Evolutionary conservation across 1,139 yeast species (phyloP), one percentile per base, ranked within the genome.

Genomic region (Yamadazyma songkhlaensis): DNA sequence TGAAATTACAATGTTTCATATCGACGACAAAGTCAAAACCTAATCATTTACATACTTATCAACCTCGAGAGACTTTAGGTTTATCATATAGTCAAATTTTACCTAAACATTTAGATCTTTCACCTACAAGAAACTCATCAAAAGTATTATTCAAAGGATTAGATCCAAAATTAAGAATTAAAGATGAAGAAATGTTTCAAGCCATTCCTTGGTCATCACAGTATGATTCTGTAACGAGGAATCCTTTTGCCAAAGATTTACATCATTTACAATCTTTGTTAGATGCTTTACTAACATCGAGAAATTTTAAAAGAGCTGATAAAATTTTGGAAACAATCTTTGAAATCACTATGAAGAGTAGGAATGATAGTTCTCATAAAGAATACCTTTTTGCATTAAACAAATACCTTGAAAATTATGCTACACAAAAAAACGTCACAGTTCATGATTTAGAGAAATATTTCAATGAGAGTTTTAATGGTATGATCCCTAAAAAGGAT

Each of bases 271-370:
- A 88, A 78, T 77, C 92, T 1, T 61, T 89, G 25, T 66, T 88
- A 29, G 96, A 88, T 51, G 95, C 95, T 0, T 83, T 94, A 48
- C 57, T 90, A 28, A 75, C 79, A 32, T 74, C 86, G 25, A 75
- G 74, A 38, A 85, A 86, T 53, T 77, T 76, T 49, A 76, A 73
- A 25, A 70, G 97, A 49, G 96, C 96, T 0, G 80, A 77, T 47
- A 66, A 80, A 24, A 80, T 88, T 20, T 62, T 89, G 32, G 61
- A 66, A 31, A 81, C 87, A 2, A 66, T 78, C 35, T 71, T 74
- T 46, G 29, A 28, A 17, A 34, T 34, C 10, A 76, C 72, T 31
- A 63, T 73, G 28, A 62, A 72, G 37, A 10, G 21, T 17, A 49
- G 55, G 17, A 21, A 21, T n/a, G 31, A 26, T 17, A 34, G 15